Percentiles rank a stretch among this genome's conserved stretches.
phyloP scores from a whole-genome alignment of 257 asterid genomes.

The Solanum gandarillasii region DNA sequence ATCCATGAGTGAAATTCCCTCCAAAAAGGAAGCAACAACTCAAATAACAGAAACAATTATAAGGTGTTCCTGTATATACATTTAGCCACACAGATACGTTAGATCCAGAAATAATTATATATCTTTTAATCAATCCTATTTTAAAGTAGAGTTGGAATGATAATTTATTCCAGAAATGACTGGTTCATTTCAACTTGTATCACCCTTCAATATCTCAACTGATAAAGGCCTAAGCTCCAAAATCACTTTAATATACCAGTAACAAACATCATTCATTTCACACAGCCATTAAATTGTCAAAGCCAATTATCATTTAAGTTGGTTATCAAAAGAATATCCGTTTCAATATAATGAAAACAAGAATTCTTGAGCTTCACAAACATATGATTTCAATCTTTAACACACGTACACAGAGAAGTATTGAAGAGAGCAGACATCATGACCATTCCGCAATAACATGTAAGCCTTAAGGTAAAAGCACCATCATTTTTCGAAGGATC shows the following conservation, averaged over 20 bases:
- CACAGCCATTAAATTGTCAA: not conserved
- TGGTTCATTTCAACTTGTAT: not conserved
- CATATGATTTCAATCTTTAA: not conserved
- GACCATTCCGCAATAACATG: not conserved
- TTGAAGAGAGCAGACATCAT: not conserved
- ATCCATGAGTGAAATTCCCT: not conserved
- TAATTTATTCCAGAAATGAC: not conserved
- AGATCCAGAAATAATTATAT: not conserved
- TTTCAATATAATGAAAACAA: not conserved
- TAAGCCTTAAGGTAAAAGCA: not conserved
- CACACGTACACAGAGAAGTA: not conserved
- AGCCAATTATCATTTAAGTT: not conserved
- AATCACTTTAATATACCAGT: not conserved
- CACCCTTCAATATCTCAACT: not conserved
- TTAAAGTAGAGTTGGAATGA: not conserved
- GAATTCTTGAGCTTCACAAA: not conserved
- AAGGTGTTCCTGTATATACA: not conserved
- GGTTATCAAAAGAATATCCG: not conserved
- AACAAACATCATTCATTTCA: not conserved
- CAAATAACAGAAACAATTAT: not conserved
- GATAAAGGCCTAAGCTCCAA: not conserved
- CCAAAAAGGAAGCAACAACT: not conserved
- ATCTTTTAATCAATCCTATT: not conserved
- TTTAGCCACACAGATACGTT: not conserved
- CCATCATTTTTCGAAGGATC: not conserved